Percentiles rank a stretch among this genome's conserved stretches.
These are phyloP conservation scores for Solanum etuberosum DNA, from an alignment of 257 asterid species.

Conservation along the genomic window DNA sequence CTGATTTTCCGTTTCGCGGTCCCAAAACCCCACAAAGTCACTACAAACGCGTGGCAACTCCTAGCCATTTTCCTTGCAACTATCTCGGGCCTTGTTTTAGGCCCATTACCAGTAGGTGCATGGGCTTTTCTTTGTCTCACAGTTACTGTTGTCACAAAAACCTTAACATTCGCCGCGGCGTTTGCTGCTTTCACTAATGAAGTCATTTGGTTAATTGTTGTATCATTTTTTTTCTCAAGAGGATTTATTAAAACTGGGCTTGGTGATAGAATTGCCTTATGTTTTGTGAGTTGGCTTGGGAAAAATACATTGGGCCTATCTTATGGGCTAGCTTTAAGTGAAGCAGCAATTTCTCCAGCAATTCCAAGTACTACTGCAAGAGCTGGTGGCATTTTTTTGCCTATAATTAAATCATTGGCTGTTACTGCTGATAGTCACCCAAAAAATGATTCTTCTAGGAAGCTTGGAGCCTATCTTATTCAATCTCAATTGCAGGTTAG, in stretches of 20 bases:
- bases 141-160: slow-evolving; percentile 35
- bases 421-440: slow-evolving; percentile 47
- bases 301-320: slow-evolving; percentile 58
- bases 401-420: slow-evolving; percentile 63
- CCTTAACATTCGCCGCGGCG: slow-evolving; percentile 59
- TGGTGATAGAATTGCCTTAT: slow-evolving; percentile 66
- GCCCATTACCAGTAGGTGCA: slow-evolving; percentile 69
- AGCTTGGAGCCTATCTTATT: slow-evolving; percentile 57
- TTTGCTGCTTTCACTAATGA: slow-evolving; percentile 62
- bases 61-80: slow-evolving; percentile 58
- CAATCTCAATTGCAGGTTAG: slow-evolving; percentile 74
- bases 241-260: slow-evolving; percentile 80
- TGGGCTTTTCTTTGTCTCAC: slow-evolving; percentile 62
- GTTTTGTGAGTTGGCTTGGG: slow-evolving; percentile 59
- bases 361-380: slow-evolving; percentile 75
- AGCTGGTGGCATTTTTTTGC: slow-evolving; percentile 78
- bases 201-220: slow-evolving; percentile 70
- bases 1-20: slow-evolving; percentile 52
- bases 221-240: slow-evolving; percentile 52
- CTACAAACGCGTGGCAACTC: slow-evolving; percentile 59
- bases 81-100: slow-evolving; percentile 48
- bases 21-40: slow-evolving; percentile 41
- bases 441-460: slow-evolving; percentile 42
- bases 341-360: slow-evolving; percentile 56
- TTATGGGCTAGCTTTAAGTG: slow-evolving; percentile 59